Base-by-base conservation (phyloP, 495 filamentous ascomycete species). In the Penicillium maclennaniae region DNA sequence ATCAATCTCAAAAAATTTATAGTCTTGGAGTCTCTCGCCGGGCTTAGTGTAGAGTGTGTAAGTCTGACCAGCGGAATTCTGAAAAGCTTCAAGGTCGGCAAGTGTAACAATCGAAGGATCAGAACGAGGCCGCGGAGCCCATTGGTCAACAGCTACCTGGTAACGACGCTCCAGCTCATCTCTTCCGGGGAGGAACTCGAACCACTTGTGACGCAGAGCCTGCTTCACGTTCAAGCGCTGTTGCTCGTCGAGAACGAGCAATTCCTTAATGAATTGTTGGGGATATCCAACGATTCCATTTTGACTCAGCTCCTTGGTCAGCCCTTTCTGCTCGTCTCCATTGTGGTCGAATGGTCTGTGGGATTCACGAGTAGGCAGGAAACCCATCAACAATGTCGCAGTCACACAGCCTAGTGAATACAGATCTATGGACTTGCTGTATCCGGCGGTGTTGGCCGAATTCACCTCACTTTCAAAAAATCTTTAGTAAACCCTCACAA, bases 401-500 rank as follows among this genome's bases (percentile, higher is more conserved):
- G 80, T 74, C 4, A 87, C 62, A 36, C 71, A 70, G 7, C 83
- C 85, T 17, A 87, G 45, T 0, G 84, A 84, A 81, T 81, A 87
- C 56, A 88, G 69, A 56, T 88, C 85, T 15, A 83, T 70, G 26
- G 81, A 73, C 53, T 76, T 79, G 16, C 80, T 84, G 60, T 87
- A 87, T 7, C 82, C 82, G 42, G 40, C 4, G n/a, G 15, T 21
- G 17, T 45, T 59, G 45, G 60, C 14, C 41, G 57, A 40, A 47
- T 66, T 52, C 37, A 80, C 63, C 67, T 83, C 83, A 8, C 81
- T 82, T 43, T 12, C 53, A 36, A 56, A 62, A 2, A 54, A 56
- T 14, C n/a, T n/a, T 58, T 7, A 59, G 47, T 45, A 21, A 3
- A n/a, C 2, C 5, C 5, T 23, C 3, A 15, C n/a, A 7, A 1